Base-by-base conservation (phyloP, 1,284 basidiomycete species). In the Rhodofomes roseus region DNA sequence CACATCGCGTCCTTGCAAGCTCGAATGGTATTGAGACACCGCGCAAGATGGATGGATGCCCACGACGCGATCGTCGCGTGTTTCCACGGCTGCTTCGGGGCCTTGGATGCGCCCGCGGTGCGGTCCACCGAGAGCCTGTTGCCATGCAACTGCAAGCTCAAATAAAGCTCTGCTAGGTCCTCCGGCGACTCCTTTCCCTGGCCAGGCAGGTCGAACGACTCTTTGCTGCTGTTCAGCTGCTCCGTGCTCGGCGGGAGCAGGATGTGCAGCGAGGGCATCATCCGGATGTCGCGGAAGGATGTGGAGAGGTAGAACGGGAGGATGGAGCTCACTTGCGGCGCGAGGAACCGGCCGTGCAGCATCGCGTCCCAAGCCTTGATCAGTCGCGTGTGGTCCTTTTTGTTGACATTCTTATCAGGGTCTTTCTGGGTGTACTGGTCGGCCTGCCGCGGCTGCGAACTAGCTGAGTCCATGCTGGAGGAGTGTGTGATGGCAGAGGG, bases 1-100 rank as follows among this genome's bases (percentile, higher is more conserved):
- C 81, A 87, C 39, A 91, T 82, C n/a, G 83, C 81, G 54, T 87
- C 85, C 65, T 88, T 88, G 74, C 87, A 90, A 11, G 79, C 80
- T 18, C 71, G 68, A 27, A 90, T 77, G 18, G 79, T 81, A 34
- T 76, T 76, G 18, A 90, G 79, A 27, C 75, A 79, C 62, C 79
- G 80, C 16, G 81, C 82, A 22, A 91, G 76, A 67, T 90, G 88
- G 80, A 90, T 84, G 14, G 78, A 74, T 8, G 79, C 77, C 74
- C 80, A 82, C 20, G 73, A 71, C n/a, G 77, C 73, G 52, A 77
- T 66, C 34, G 54, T 57, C 5, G 58, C 48, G 25, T 52, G 60
- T 23, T 56, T 53, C 8, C 40, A 55, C n/a, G 63, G 50, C n/a
- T 62, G 61, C 29, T 56, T 57, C n/a, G 60, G 55, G 7, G 61